Conservation (phyloP, 371 early-diverging fungal species). For the Mucor velutinosus region DNA sequence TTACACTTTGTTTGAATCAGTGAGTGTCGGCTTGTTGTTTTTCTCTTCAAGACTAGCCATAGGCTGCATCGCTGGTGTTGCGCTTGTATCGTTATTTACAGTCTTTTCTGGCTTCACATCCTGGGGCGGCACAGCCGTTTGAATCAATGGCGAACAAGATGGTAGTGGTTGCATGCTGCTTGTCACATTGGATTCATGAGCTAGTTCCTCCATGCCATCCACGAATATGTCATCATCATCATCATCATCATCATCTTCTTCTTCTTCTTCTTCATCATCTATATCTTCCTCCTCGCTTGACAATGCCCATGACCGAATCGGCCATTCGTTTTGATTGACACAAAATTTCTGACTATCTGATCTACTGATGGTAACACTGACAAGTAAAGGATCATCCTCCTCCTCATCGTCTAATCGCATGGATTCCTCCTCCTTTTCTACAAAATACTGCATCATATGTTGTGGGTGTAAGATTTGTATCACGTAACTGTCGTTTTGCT, state of each 20-base stretch:
- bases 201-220: constrained; percentile 34
- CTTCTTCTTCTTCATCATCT: constrained; percentile 47
- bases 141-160: background rate
- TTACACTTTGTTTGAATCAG: background rate
- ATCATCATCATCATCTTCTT: constrained; percentile 43
- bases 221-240: constrained; percentile 41
- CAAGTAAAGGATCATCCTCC: background rate
- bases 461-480: constrained; percentile 30
- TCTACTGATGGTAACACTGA: background rate
- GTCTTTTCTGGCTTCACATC: background rate
- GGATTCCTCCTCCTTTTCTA: constrained; percentile 1
- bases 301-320: constrained; percentile 21
- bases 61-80: background rate
- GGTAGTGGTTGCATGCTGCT: background rate
- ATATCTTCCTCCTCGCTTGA: constrained; percentile 41
- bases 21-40: no score
- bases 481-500: constrained; percentile 14
- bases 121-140: background rate
- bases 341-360: constrained; percentile 2
- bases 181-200: background rate
- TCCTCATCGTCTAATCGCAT: constrained; percentile 12
- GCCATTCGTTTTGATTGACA: constrained; percentile 44
- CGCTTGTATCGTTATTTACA: background rate
- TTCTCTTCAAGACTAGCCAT: background rate
- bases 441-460: constrained; percentile 26